These are phyloP conservation scores for Arthrobotrys sinensis DNA, from an alignment of 2,329 filamentous ascomycete species.

Conservation along the genomic window DNA sequence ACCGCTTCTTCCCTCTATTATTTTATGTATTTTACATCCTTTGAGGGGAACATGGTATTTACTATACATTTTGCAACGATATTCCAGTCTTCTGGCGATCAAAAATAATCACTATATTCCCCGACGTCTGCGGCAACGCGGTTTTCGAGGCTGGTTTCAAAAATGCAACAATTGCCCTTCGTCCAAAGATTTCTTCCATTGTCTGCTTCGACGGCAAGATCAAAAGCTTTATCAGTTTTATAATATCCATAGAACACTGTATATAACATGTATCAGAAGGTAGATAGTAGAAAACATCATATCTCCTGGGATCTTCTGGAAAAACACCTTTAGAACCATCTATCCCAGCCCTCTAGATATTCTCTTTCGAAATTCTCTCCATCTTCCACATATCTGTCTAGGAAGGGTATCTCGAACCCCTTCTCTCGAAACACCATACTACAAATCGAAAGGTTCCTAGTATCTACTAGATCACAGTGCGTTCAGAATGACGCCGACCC, in stretches of 20 bases:
- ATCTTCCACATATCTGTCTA: conserved; percentile 3
- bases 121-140: not conserved
- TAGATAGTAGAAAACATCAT: no score
- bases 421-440: not conserved
- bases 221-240: not conserved
- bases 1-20: no score
- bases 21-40: no score
- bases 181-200: not conserved
- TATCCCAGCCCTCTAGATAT: not conserved
- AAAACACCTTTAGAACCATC: not conserved
- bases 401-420: not conserved
- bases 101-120: no score
- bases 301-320: not conserved
- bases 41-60: no score
- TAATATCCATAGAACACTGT: not conserved
- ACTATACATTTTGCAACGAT: not conserved
- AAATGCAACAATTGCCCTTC: conserved; percentile 2
- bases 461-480: conserved; percentile 17
- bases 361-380: not conserved
- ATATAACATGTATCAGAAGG: no score
- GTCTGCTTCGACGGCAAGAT: not conserved
- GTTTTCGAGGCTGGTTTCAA: not conserved
- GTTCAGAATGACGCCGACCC: conserved; percentile 1
- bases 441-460: not conserved
- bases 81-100: no score